Base-by-base conservation (phyloP, 768 basidiomycete species). In the Mycena sanguinolenta region DNA sequence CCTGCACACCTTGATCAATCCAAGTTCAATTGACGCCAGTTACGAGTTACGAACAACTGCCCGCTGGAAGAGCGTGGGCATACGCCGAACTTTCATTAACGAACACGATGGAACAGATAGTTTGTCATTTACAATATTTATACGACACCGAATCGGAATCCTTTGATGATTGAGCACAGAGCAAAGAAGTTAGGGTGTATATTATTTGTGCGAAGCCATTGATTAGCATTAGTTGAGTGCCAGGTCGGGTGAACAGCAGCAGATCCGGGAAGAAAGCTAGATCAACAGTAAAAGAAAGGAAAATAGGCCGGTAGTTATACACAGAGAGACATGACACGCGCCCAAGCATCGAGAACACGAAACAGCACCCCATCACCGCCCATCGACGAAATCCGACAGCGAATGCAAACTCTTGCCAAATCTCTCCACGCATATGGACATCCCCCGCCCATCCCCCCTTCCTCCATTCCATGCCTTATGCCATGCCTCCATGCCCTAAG, bases 371-470 rank as follows among this genome's bases (percentile, higher is more conserved):
- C 49, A 54, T 67, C 59, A 78, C 59, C 70, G 71, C 66, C 74
- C 75, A 70, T 84, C 83, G 25, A 84, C 83, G 68, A 84, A 84
- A 67, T 84, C 83, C 42, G 84, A 77, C 0, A 83, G 82, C 5
- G 82, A 80, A 69, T 84, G 83, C 64, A 84, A 75, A 30, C 80
- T 79, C 50, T 75, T 77, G 21, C 83, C 83, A 23, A 85, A 67
- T 69, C 75, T 79, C 57, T 79, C 78, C 65, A 83, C 77, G 34
- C 82, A 75, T 63, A 79, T 60, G 38, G 82, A 78, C n/a, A n/a
- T n/a, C n/a, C n/a, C n/a, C n/a, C n/a, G n/a, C n/a, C n/a, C n/a
- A n/a, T n/a, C n/a, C n/a, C n/a, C n/a, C n/a, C n/a, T n/a, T n/a
- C n/a, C n/a, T n/a, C n/a, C n/a, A n/a, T n/a, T n/a, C n/a, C n/a